These are phyloP conservation scores for Fragaria nilgerrensis DNA, from an alignment of 306 rosid genomes.

Conservation along the genomic window DNA sequence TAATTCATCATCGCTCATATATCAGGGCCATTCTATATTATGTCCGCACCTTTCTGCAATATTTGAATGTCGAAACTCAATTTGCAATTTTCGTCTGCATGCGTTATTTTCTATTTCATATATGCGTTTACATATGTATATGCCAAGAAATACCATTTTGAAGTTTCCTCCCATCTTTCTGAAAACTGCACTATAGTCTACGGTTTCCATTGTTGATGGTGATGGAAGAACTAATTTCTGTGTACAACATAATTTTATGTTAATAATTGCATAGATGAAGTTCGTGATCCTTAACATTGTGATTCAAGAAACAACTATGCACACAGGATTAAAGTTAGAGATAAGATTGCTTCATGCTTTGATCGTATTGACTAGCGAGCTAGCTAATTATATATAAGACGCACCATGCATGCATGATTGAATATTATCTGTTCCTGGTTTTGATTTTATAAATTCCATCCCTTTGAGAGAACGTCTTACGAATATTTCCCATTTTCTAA, in stretches of 20 bases:
- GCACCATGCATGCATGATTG: background rate
- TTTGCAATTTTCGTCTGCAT: background rate
- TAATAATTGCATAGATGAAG: background rate
- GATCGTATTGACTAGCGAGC: background rate
- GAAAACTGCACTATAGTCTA: background rate
- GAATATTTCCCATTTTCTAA: background rate
- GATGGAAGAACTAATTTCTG: background rate
- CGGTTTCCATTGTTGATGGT: background rate
- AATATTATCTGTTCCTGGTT: background rate
- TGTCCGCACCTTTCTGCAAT: conserved; percentile 3
- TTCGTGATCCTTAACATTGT: conserved; percentile 18
- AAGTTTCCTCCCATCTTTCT: background rate
- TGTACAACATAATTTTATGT: background rate
- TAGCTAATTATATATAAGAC: background rate
- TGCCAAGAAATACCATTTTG: background rate
- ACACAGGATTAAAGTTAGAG: conserved; percentile 21
- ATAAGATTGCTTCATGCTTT: conserved; percentile 5
- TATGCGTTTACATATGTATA: no score
- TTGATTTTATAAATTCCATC: background rate
- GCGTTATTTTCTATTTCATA: background rate
- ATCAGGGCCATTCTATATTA: no score
- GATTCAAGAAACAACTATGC: conserved; percentile 35
- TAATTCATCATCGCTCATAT: no score
- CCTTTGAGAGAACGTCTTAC: background rate
- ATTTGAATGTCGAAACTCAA: background rate